Percentiles rank a stretch among this genome's conserved stretches.
These are phyloP conservation scores for Datisca glomerata DNA, from an alignment of 306 rosid genomes.

Conservation along the genomic window DNA sequence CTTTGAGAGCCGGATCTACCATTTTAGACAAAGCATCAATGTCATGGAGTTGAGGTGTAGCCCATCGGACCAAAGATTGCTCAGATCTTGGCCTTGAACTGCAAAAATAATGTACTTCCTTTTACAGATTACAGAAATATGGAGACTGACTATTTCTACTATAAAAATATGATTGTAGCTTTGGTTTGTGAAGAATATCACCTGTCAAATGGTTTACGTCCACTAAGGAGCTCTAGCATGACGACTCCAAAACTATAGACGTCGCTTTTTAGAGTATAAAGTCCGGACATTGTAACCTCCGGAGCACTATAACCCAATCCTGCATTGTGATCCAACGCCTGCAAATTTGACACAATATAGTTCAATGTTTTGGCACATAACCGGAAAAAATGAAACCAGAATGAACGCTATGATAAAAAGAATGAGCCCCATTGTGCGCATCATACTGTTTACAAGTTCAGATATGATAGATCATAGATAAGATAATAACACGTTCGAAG, in stretches of 20 bases:
- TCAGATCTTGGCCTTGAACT: conserved; percentile 82
- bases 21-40: conserved; percentile 88
- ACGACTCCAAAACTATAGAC: conserved; percentile 89
- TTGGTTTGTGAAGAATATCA: no score
- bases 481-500: background rate
- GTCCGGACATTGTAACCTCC: conserved; percentile 72
- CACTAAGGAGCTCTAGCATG: conserved; percentile 92
- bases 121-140: no score
- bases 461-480: background rate
- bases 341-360: conserved; percentile 3
- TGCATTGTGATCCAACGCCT: conserved; percentile 53
- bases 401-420: no score
- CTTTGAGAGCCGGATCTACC: conserved; percentile 92
- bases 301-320: conserved; percentile 84
- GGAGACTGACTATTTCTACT: no score
- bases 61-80: conserved; percentile 95
- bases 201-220: conserved; percentile 92
- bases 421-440: no score
- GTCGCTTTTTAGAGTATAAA: conserved; percentile 67
- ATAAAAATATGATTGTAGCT: no score
- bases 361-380: background rate
- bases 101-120: conserved; percentile 9
- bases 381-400: no score
- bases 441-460: background rate
- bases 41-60: conserved; percentile 98